phyloP scores from a whole-genome alignment of 352 stramenopile genomes.

The Phytopythium sindhum region DNA sequence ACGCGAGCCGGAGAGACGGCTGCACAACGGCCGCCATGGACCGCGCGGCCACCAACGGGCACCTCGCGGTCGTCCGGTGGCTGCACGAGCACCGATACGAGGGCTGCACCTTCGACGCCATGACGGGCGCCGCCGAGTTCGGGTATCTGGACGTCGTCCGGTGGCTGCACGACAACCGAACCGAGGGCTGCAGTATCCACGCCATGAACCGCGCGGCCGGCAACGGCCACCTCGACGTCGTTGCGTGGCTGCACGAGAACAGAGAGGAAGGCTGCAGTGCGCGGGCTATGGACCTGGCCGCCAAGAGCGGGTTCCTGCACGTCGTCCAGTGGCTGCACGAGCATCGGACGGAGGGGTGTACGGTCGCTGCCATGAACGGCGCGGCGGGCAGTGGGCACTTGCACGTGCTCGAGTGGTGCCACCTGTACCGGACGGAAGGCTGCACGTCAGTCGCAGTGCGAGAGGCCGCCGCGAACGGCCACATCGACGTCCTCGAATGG shows the following conservation, averaged over 20 bases:
- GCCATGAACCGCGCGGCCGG: conserved; percentile 47
- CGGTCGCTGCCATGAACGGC: conserved; percentile 42
- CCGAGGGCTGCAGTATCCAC: conserved; percentile 32
- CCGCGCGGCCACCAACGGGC: conserved; percentile 32
- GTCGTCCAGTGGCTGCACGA: conserved; percentile 49
- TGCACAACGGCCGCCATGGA: conserved; percentile 37
- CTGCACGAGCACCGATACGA: conserved; percentile 30
- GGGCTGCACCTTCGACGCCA: conserved; percentile 34
- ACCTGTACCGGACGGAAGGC: conserved; percentile 31
- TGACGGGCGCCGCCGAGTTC: conserved; percentile 33
- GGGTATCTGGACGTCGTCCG: conserved; percentile 33
- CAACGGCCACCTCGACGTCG: conserved; percentile 38
- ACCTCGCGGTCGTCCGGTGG: conserved; percentile 36
- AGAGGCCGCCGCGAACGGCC: conserved; percentile 35
- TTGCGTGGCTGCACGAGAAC: conserved; percentile 41
- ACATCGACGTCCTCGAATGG: conserved; percentile 36
- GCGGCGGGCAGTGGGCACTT: conserved; percentile 42
- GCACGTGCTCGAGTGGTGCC: conserved; percentile 53
- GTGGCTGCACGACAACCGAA: conserved; percentile 33
- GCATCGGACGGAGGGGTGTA: conserved; percentile 35
- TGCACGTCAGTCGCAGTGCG: conserved; percentile 30
- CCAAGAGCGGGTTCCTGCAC: conserved; percentile 46
- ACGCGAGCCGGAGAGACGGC: conserved; percentile 18
- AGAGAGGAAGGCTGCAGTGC: conserved; percentile 30
- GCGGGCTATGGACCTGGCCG: conserved; percentile 44